Base-by-base conservation (phyloP, 1,139 yeast species). In the Geotrichum phurueaensis region DNA sequence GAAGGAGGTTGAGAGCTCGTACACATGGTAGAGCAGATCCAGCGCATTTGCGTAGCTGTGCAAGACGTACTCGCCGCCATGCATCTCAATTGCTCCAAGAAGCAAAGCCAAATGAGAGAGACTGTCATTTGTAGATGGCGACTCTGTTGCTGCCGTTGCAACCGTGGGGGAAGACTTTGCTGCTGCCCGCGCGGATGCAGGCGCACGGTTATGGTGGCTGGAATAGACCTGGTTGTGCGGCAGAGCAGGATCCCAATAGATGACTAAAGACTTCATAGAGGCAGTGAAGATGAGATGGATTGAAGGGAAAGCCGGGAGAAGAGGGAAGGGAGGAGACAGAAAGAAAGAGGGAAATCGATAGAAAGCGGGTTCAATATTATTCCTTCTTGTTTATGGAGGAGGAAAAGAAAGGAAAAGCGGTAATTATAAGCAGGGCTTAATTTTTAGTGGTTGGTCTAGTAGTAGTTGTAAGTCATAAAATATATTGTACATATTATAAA, bases 181-280 rank as follows among this genome's bases (percentile, higher is more conserved):
- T 47, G 10, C 29, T 25, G 29, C 6, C 29, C 29, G 43, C 45
- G 33, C n/a, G 43, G 45, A 15, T 43, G 45, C 43, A 15, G 50
- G 43, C 15, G 39, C 49, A n/a, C 12, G 27, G 13, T 45, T 23
- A 3, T 36, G 31, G 10, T 47, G 47, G 5, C 45, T 18, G n/a
- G 51, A 43, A n/a, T 45, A 45, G n/a, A 29, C 33, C 4, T 22
- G 20, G 13, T 29, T n/a, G 22, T 29, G 6, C 18, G 36, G 18
- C 18, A 54, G 39, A 7, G 51, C 20, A 7, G 56, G 51, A 45
- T 54, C 56, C 56, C 56, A 54, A 15, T 27, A 54, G 5, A 54
- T 54, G 15, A 51, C 51, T 3, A 54, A 4, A 18, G 43, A 54
- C 56, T 54, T 33, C 56, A 54, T 54, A 10, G 55, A 36, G n/a